Percentiles rank a stretch among this genome's conserved stretches.
These are phyloP conservation scores for Dendrobium chrysotoxum DNA, from an alignment of 106 monocot genomes.

Conservation along the genomic window DNA sequence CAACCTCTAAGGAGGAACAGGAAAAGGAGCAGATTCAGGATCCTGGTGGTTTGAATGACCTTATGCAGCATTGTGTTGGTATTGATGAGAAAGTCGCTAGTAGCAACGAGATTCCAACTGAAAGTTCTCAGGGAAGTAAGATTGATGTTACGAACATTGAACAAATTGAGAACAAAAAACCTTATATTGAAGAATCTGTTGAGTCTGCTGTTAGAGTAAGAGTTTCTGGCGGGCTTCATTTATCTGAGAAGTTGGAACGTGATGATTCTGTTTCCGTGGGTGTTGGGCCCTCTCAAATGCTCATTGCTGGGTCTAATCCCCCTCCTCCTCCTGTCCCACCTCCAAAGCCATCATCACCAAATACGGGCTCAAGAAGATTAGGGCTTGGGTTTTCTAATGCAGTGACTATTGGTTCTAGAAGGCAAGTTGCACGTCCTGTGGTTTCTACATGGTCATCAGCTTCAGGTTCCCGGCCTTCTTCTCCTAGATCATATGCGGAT, in stretches of 20 bases:
- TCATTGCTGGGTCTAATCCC: conserved; percentile 41
- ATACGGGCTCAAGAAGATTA: conserved; percentile 29
- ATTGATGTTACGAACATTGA: conserved; percentile 8
- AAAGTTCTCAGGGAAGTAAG: conserved; percentile 12
- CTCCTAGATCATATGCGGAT: conserved; percentile 78
- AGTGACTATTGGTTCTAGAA: conserved; percentile 51
- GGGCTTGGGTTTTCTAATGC: conserved; percentile 23
- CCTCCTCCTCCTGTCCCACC: conserved; percentile 79
- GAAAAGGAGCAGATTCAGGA: conserved; percentile 49
- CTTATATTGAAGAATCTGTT: conserved; percentile 14
- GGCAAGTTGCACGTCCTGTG: conserved; percentile 42
- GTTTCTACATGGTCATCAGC: conserved; percentile 38
- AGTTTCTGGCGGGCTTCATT: conserved; percentile 8
- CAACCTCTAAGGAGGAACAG: conserved; percentile 44
- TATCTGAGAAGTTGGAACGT: background rate
- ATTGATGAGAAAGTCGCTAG: conserved; percentile 17
- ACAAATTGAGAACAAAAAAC: conserved; percentile 24
- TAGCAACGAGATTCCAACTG: conserved; percentile 31
- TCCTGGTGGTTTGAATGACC: conserved; percentile 11
- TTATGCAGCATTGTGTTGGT: conserved; percentile 17
- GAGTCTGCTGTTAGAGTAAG: conserved; percentile 11
- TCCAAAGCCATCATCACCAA: conserved; percentile 36
- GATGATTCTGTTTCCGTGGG: conserved; percentile 31
- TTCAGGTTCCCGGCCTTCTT: conserved; percentile 66
- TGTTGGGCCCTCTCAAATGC: conserved; percentile 29